Conservation (phyloP, 2,329 filamentous ascomycete species). For the Phialocephala sp. region DNA sequence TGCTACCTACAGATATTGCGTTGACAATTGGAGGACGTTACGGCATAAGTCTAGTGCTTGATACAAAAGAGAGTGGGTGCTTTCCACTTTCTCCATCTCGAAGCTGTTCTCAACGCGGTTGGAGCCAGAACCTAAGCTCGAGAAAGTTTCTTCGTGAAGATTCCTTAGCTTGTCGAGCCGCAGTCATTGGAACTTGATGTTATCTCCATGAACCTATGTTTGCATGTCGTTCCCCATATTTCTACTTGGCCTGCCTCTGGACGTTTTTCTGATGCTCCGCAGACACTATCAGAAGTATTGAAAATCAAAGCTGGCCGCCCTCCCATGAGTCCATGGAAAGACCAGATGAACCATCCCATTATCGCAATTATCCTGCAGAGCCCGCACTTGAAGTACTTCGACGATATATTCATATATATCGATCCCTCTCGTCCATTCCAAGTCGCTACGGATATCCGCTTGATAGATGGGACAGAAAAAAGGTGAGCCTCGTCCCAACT, state of each 20-base stretch:
- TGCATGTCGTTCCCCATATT: background rate
- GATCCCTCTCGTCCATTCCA: background rate
- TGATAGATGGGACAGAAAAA: slow-evolving; percentile 1
- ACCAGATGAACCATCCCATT: background rate
- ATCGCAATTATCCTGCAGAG: slow-evolving; percentile 3
- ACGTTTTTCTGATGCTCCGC: background rate
- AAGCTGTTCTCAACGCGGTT: background rate
- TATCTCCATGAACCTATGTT: background rate
- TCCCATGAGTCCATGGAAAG: background rate
- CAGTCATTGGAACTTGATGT: background rate
- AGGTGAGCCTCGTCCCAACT: background rate
- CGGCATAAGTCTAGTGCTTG: background rate
- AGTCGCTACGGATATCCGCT: background rate
- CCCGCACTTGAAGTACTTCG: slow-evolving; percentile 1
- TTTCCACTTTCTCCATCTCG: background rate
- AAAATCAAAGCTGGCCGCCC: background rate
- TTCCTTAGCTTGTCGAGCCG: background rate
- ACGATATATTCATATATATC: background rate
- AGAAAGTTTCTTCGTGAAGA: background rate
- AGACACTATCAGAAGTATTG: background rate
- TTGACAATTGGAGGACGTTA: background rate
- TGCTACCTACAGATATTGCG: background rate
- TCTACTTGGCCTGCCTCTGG: background rate
- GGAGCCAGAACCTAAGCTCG: background rate
- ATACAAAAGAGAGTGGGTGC: slow-evolving; percentile 9